Percentiles rank a stretch among this genome's conserved stretches.
phyloP scores from a whole-genome alignment of 371 early-diverging fungal genomes.

The Mortierella sp. region DNA sequence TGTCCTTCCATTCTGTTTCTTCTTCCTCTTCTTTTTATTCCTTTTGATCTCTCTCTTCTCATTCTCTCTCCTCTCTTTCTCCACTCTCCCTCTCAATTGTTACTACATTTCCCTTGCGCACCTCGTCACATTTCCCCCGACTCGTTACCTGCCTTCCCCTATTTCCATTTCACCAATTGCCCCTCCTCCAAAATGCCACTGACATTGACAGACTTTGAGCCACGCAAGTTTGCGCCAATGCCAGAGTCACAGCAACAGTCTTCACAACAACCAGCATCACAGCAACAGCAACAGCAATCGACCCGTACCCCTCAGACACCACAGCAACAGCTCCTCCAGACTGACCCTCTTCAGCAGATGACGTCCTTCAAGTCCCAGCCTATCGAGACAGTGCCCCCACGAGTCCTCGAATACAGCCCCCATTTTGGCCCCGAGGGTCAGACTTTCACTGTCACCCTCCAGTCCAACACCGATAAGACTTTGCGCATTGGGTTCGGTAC shows the following conservation, averaged over 20 bases:
- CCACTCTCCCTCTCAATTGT: neutral
- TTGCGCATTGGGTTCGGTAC: constrained; percentile 56
- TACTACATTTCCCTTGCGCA: neutral
- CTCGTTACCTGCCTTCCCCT: neutral
- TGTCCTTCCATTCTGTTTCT: neutral
- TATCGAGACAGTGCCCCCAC: constrained; percentile 18
- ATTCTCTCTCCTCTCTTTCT: neutral
- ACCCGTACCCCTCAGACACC: constrained; percentile 4
- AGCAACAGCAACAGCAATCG: constrained; percentile 25
- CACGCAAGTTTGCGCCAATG: constrained; percentile 54
- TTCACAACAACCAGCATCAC: constrained; percentile 19
- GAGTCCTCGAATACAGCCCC: constrained; percentile 49
- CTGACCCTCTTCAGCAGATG: constrained; percentile 22
- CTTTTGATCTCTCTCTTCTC: neutral
- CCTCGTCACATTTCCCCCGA: neutral
- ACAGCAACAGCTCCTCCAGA: constrained; percentile 18
- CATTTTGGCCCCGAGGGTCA: constrained; percentile 58
- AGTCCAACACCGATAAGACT: constrained; percentile 38
- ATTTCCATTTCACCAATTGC: neutral
- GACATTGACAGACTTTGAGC: constrained; percentile 44
- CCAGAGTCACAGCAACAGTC: constrained; percentile 19
- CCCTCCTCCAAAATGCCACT: neutral
- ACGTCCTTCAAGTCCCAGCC: neutral
- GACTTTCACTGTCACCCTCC: constrained; percentile 47
- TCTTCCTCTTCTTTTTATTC: neutral